A percentile compares a stretch with the other conserved stretches of the same genome.
Evolutionary conservation across 495 filamentous ascomycete genomes (phyloP).

Genomic region (Antarctomyces pellizariae): DNA sequence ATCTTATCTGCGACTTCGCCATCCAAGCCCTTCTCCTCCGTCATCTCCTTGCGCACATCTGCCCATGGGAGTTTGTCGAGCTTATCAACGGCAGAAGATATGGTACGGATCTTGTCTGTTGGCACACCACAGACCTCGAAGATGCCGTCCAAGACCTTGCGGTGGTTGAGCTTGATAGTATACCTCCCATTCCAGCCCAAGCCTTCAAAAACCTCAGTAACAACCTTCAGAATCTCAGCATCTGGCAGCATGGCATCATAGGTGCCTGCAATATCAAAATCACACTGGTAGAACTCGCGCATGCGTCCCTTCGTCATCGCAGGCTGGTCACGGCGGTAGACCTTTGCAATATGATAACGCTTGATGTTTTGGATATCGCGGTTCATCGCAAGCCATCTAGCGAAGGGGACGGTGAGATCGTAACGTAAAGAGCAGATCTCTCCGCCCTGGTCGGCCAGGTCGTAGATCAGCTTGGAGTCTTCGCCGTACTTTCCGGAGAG

Average conservation of each 20-base stretch:
- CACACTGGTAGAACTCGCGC: conserved; percentile 95
- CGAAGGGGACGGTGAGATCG: conserved; percentile 81
- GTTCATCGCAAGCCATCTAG: conserved; percentile 76
- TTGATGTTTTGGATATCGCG: conserved; percentile 49
- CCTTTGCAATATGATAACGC: conserved; percentile 75
- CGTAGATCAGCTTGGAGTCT: conserved; percentile 79
- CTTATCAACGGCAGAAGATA: conserved; percentile 86
- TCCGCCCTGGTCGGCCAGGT: conserved; percentile 66
- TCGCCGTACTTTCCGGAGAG: conserved; percentile 80
- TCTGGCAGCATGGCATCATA: conserved; percentile 93
- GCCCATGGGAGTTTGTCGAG: conserved; percentile 81
- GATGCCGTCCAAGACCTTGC: conserved; percentile 81
- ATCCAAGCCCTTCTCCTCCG: conserved; percentile 68
- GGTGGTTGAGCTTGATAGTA: conserved; percentile 87
- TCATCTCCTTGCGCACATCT: conserved; percentile 82
- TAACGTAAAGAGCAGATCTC: conserved; percentile 72
- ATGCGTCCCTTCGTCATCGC: conserved; percentile 71
- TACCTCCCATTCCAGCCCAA: conserved; percentile 44
- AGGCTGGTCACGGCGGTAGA: conserved; percentile 61
- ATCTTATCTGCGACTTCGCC: conserved; percentile 60
- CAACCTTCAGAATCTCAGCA: conserved; percentile 72
- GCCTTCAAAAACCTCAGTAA: conserved; percentile 66
- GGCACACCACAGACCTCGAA: conserved; percentile 85
- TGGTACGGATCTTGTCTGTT: conserved; percentile 58
- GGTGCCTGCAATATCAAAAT: conserved; percentile 82